Conservation (phyloP, 1,284 basidiomycete genomes). For the Rugosomyces carneus region DNA sequence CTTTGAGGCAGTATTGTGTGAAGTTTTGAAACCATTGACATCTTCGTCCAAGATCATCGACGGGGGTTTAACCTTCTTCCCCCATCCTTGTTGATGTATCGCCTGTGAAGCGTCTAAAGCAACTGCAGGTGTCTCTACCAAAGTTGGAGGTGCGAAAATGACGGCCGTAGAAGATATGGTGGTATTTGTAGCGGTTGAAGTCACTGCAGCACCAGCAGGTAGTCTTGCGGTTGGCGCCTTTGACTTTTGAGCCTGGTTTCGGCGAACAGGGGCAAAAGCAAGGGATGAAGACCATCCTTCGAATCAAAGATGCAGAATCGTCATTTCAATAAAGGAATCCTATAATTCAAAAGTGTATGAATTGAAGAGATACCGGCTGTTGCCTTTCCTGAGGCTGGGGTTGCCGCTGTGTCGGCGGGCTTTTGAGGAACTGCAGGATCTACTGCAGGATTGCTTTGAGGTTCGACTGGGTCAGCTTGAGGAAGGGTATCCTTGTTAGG, state of each 20-base stretch:
- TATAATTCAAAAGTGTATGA: conserved; percentile 32
- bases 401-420: conserved; percentile 19
- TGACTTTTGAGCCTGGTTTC: conserved; percentile 46
- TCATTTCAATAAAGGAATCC: conserved; percentile 41
- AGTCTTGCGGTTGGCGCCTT: conserved; percentile 46
- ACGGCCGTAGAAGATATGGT: conserved; percentile 64
- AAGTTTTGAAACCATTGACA: conserved; percentile 70
- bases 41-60: conserved; percentile 85
- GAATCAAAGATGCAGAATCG: conserved; percentile 25
- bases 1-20: conserved; percentile 26
- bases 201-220: conserved; percentile 56
- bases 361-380: conserved; percentile 72
- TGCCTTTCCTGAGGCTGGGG: conserved; percentile 50
- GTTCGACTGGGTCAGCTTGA: conserved; percentile 16
- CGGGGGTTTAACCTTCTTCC: conserved; percentile 82
- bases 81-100: conserved; percentile 49
- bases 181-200: conserved; percentile 26
- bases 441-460: conserved; percentile 8
- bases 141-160: conserved; percentile 62
- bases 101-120: conserved; percentile 13
- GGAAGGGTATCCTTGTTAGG: conserved; percentile 10
- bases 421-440: conserved; percentile 19
- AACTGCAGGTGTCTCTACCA: conserved; percentile 39
- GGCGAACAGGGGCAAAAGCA: conserved; percentile 74
- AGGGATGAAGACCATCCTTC: conserved; percentile 83